A percentile compares a stretch with the other conserved stretches of the same genome.
These are phyloP conservation scores for Moringa oleifera DNA, from an alignment of 345 rosid species.

Conservation along the genomic window DNA sequence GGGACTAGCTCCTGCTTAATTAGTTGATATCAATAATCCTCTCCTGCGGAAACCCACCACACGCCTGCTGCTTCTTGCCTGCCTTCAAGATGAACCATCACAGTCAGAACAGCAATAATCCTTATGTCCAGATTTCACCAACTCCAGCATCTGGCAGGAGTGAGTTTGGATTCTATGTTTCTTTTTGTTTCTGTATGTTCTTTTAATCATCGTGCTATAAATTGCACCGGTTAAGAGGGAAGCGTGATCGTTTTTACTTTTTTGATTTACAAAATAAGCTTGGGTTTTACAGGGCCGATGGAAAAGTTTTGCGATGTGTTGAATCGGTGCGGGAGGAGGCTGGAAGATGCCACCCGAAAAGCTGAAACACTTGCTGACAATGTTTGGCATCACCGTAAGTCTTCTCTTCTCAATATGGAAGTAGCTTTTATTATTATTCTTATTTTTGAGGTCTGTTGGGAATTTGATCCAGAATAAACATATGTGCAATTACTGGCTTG, in stretches of 20 bases:
- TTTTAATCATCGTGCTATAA: too few species aligned
- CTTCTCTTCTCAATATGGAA: neutral
- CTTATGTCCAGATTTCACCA: conserved; percentile 37
- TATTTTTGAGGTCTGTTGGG: too few species aligned
- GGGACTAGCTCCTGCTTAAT: too few species aligned
- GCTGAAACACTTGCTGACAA: conserved; percentile 53
- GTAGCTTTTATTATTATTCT: too few species aligned
- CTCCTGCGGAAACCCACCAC: neutral
- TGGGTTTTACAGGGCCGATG: conserved; percentile 42
- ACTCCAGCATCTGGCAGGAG: conserved; percentile 28
- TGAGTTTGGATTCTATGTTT: conserved; percentile 17
- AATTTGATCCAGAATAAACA: too few species aligned
- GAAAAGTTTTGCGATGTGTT: conserved; percentile 39
- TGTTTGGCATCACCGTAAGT: conserved; percentile 56
- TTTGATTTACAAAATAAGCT: neutral
- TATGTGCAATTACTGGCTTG: too few species aligned
- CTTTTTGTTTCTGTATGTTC: neutral
- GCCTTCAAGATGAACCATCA: neutral
- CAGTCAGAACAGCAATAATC: conserved; percentile 26
- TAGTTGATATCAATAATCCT: neutral
- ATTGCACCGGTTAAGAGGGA: too few species aligned
- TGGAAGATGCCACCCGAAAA: conserved; percentile 51
- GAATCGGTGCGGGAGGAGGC: conserved; percentile 53
- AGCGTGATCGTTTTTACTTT: too few species aligned
- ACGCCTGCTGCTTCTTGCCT: neutral